A percentile compares a stretch with the other conserved stretches of the same genome.
These are phyloP conservation scores for Pogostemon cablin DNA, from an alignment of 257 asterid species.

Conservation along the genomic window DNA sequence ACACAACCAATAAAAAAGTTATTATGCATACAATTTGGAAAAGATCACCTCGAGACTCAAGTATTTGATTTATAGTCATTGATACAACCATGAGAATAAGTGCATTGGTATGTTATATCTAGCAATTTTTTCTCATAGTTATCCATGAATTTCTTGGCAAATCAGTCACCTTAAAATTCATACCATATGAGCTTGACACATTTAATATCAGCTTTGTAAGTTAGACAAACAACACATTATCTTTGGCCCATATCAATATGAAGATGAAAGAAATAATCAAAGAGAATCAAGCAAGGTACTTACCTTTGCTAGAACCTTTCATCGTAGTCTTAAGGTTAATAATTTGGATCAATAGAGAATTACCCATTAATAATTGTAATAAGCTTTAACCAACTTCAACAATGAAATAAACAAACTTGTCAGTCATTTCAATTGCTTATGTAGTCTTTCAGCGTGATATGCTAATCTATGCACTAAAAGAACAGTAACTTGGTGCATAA, in stretches of 20 bases:
- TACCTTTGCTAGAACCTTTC: conserved; percentile 20
- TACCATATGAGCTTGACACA: not conserved
- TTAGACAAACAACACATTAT: conserved; percentile 5
- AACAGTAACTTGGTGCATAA: not conserved
- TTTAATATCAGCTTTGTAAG: not conserved
- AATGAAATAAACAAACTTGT: conserved; percentile 2
- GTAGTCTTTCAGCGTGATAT: conserved; percentile 9
- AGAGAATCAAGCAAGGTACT: conserved; percentile 1
- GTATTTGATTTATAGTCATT: not conserved
- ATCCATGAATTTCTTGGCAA: not conserved
- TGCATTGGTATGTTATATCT: not conserved
- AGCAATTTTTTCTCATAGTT: not conserved
- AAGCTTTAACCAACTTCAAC: conserved; percentile 15
- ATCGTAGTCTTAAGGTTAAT: conserved; percentile 4
- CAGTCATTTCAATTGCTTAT: not conserved
- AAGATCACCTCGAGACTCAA: not conserved
- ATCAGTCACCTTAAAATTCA: not conserved
- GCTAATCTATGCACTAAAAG: conserved; percentile 4
- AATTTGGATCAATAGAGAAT: conserved; percentile 2
- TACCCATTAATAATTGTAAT: conserved; percentile 2
- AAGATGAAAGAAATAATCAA: not conserved
- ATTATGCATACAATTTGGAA: not conserved
- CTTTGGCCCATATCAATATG: conserved; percentile 17
- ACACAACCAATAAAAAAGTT: not conserved
- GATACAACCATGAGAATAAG: not conserved